Evolutionary conservation across 805 yeast species (phyloP).

Genomic region (Candida insectorum): DNA sequence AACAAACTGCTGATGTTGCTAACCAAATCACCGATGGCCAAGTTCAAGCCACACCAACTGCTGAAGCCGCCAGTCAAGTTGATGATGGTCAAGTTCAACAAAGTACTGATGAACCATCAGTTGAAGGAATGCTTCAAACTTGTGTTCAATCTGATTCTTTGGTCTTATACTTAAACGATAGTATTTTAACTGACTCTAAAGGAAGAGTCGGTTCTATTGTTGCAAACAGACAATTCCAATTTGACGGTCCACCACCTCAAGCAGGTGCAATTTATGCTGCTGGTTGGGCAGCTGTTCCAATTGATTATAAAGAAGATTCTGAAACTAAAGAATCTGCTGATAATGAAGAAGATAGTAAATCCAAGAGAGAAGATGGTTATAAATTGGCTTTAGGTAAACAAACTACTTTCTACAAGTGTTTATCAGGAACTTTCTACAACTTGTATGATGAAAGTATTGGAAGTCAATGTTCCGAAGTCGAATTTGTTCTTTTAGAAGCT

Average conservation of each 20-base stretch:
- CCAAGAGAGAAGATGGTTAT: constrained; percentile 6
- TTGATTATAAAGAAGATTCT: constrained; percentile 11
- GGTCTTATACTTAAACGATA: constrained; percentile 17
- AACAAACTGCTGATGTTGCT: constrained; percentile 20
- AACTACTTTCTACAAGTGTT: constrained; percentile 69
- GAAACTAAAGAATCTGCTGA: constrained; percentile 10
- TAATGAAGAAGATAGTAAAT: constrained; percentile 2
- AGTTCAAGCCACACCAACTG: constrained; percentile 20
- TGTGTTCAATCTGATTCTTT: constrained; percentile 15
- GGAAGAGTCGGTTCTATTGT: constrained; percentile 46
- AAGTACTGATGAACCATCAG: constrained; percentile 15
- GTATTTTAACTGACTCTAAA: constrained; percentile 31
- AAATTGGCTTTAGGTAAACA: constrained; percentile 60
- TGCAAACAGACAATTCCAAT: constrained; percentile 68
- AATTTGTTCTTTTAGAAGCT: constrained; percentile 15
- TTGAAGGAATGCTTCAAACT: constrained; percentile 15
- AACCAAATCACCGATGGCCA: constrained; percentile 35
- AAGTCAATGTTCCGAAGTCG: constrained; percentile 39
- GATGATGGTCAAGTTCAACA: constrained; percentile 32
- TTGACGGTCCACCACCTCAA: constrained; percentile 81
- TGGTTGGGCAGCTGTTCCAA: constrained; percentile 50
- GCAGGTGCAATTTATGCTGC: constrained; percentile 68
- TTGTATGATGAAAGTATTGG: constrained; percentile 57
- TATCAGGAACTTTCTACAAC: constrained; percentile 76
- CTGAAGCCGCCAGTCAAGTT: constrained; percentile 21